Percentiles rank a stretch among this genome's conserved stretches.
phyloP scores from a whole-genome alignment of 768 basidiomycete species.

The Melanogaster broomeanus region DNA sequence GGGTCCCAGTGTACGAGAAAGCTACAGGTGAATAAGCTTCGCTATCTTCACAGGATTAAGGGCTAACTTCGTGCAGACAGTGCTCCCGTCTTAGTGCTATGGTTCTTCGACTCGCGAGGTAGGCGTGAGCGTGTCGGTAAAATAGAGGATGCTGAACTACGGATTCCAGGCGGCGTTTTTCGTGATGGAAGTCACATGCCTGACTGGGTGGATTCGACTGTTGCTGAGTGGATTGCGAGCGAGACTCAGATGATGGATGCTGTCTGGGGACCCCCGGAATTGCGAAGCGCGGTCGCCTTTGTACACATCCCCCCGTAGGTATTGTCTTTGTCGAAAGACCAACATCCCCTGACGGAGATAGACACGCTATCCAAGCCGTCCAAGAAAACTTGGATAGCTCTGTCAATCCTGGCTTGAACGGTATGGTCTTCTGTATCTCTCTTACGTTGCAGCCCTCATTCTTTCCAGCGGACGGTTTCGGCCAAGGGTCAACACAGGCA shows the following conservation, averaged over 20 bases:
- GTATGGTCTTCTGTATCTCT: slow-evolving; percentile 16
- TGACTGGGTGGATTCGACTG: slow-evolving; percentile 70
- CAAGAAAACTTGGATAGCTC: slow-evolving; percentile 38
- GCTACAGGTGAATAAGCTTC: slow-evolving; percentile 28
- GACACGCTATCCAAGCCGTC: slow-evolving; percentile 35
- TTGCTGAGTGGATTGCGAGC: slow-evolving; percentile 58
- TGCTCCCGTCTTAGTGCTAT: slow-evolving; percentile 57
- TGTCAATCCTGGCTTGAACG: slow-evolving; percentile 44
- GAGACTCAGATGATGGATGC: slow-evolving; percentile 56
- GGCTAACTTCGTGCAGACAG: slow-evolving; percentile 24
- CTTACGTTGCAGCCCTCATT: neutral
- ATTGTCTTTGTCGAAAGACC: neutral
- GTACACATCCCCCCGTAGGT: slow-evolving; percentile 76
- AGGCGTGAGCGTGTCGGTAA: neutral
- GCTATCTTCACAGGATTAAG: neutral
- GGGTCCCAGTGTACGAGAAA: slow-evolving; percentile 65
- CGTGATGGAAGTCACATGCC: slow-evolving; percentile 47
- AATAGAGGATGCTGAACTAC: slow-evolving; percentile 4
- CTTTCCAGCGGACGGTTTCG: slow-evolving; percentile 50
- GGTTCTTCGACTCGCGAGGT: slow-evolving; percentile 81
- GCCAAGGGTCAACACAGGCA: slow-evolving; percentile 62
- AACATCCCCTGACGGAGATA: neutral
- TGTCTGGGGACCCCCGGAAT: slow-evolving; percentile 56
- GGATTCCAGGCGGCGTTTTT: slow-evolving; percentile 47
- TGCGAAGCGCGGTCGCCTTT: slow-evolving; percentile 62